These are phyloP conservation scores for Trichaptum fuscoviolaceum DNA, from an alignment of 768 basidiomycete genomes.

Conservation along the genomic window DNA sequence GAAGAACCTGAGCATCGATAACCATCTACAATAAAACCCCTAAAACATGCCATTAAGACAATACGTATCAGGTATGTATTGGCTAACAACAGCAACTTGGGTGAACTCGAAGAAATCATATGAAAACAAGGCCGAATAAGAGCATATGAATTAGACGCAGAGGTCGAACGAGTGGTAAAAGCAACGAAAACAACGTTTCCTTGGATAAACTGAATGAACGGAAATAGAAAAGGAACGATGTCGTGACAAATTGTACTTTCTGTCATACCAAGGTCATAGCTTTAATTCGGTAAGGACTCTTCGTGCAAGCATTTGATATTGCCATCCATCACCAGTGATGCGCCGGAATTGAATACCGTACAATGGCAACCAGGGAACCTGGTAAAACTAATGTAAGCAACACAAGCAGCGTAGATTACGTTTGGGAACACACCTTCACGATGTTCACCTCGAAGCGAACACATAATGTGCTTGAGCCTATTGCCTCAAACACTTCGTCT, in stretches of 20 bases:
- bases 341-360: slow-evolving; percentile 96
- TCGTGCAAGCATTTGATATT: slow-evolving; percentile 93
- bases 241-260: neutral
- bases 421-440: slow-evolving; percentile 69
- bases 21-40: neutral
- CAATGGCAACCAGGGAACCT: slow-evolving; percentile 91
- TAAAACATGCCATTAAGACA: neutral
- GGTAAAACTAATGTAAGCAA: slow-evolving; percentile 6
- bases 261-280: slow-evolving; percentile 39
- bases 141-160: neutral
- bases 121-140: neutral
- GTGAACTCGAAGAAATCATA: neutral
- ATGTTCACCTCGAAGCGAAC: slow-evolving; percentile 97
- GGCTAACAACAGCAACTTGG: neutral
- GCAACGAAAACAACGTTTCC: neutral
- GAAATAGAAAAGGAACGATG: neutral
- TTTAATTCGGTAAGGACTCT: slow-evolving; percentile 85
- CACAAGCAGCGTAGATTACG: slow-evolving; percentile 6
- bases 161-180: neutral
- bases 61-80: neutral
- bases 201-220: neutral
- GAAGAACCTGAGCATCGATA: neutral
- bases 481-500: slow-evolving; percentile 62
- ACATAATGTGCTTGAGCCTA: slow-evolving; percentile 72
- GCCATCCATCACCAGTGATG: slow-evolving; percentile 88